Base-by-base conservation (phyloP, 2,329 filamentous ascomycete genomes). In the Colletotrichum sp. region DNA sequence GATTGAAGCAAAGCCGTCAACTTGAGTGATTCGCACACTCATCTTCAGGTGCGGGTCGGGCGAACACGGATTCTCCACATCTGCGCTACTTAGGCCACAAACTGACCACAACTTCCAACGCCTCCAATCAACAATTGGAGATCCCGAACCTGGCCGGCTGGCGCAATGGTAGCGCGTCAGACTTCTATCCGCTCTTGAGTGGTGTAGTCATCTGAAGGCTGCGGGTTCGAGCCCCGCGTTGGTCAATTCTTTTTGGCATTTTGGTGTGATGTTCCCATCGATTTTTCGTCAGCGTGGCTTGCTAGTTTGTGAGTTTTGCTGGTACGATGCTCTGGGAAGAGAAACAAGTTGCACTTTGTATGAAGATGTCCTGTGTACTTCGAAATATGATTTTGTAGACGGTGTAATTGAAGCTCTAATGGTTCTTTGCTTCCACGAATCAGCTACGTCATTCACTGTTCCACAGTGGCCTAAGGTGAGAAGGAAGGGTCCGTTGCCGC, bases 151-250 rank as follows among this genome's bases (percentile, higher is more conserved):
- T 64, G 73, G 74, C 74, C 74, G 74, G 64, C 74, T 76, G 74
- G 74, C 74, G 74, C 71, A 76, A 76, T 76, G 74, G 74, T 76
- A 76, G 74, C 74, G 74, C 74, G 59, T 76, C 74, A 76, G 74
- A 76, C 74, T 76, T 76, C 74, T 76, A 76, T 13, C 6, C 4
- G 16, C 26, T 39, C 8, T 3, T 3, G 0, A 55, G 36, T 6
- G 16, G 18, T 55, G 26, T 26, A 34, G 70, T 13, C 2, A 76
- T 76, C 74, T 76, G 74, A 64, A 73, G 74, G 74, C 60, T 76
- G 74, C 59, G 74, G 74, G 74, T 76, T 76, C 74, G 74, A 76
- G 74, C 71, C 74, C 74, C 74, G 59, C 74, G 74, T 76, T 74
- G 74, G 74, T 76, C 74, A 76, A 2, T 1, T 2, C 15, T 76